Evolutionary conservation across 495 filamentous ascomycete genomes (phyloP), one percentile per base, ranked within the genome.

Genomic region (Oleoguttula mirabilis): DNA sequence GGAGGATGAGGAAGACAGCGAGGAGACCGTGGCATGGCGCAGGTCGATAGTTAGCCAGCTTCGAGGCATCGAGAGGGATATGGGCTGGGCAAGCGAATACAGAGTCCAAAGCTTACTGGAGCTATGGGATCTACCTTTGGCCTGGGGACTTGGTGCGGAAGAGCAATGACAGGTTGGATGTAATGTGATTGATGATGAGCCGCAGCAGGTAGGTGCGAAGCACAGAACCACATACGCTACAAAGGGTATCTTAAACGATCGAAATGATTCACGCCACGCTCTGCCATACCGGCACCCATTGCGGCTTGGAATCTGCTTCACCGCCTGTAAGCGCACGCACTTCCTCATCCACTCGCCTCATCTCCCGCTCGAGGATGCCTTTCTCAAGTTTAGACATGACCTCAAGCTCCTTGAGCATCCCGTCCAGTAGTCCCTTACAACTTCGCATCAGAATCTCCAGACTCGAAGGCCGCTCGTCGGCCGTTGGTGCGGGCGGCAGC

Each of bases 61-160:
- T 33, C 58, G 70, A n/a, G 69, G 66, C 20, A 70, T 79, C 23
- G 74, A 79, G 56, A 45, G 52, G 3, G 75, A 79, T 47, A 60
- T 72, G 10, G 76, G 75, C 16, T 79, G 75, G 76, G 74, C 75
- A 0, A 79, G 71, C 20, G 72, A 76, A 42, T 76, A 79, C 52
- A 67, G 75, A 27, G 69, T 73, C 7, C 58, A 68, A 49, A 66
- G 75, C 50, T 49, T 79, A 42, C 45, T 73, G 19, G 63, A 70
- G 47, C 67, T 77, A 44, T 80, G 75, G 75, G 45, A 35, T 10
- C 24, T 51, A 32, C 37, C 42, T 3, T 4, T 8, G 8, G 25
- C 47, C 32, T 51, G 48, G 48, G 37, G 38, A 2, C 10, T 46
- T 16, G 31, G 21, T 5, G 34, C 21, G 21, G 41, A 25, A n/a